Conservation (phyloP, 768 basidiomycete genomes). For the Gymnopilus dilepis region DNA sequence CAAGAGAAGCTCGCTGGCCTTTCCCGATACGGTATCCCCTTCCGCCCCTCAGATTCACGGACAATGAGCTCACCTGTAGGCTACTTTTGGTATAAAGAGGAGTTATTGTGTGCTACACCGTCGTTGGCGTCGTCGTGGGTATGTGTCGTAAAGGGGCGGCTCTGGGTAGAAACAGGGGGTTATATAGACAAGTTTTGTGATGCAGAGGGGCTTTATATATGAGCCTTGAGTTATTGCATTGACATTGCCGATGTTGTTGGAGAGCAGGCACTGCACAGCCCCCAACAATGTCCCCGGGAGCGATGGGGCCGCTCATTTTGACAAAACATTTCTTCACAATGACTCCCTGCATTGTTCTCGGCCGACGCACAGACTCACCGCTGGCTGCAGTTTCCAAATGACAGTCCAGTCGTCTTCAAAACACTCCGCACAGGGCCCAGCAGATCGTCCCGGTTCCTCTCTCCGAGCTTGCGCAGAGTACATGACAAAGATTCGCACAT, state of each 20-base stretch:
- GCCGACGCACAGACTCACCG: conserved; percentile 7
- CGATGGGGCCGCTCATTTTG: conserved; percentile 15
- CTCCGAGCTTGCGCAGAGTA: conserved; percentile 4
- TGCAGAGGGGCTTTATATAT: conserved; percentile 13
- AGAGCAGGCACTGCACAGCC: conserved; percentile 11
- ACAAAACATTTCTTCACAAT: conserved; percentile 5
- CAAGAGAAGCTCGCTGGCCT: not conserved
- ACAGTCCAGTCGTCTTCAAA: conserved; percentile 1
- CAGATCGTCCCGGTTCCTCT: not conserved
- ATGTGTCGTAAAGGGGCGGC: not conserved
- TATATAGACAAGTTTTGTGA: not conserved
- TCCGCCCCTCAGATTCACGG: conserved; percentile 1
- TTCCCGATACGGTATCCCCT: conserved; percentile 15
- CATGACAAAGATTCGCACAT: conserved; percentile 6
- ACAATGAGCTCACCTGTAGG: conserved; percentile 2
- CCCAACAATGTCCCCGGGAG: conserved; percentile 10
- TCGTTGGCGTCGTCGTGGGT: not conserved
- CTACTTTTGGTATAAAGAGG: conserved; percentile 7
- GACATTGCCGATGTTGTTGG: conserved; percentile 15
- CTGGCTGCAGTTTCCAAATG: not conserved
- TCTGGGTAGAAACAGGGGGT: not conserved
- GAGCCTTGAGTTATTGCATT: conserved; percentile 1
- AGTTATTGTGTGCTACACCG: not conserved
- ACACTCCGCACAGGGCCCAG: not conserved
- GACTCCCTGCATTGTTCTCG: conserved; percentile 8